Evolutionary conservation across 306 rosid genomes (phyloP).

Genomic region (Gastrolobium bilobum): DNA sequence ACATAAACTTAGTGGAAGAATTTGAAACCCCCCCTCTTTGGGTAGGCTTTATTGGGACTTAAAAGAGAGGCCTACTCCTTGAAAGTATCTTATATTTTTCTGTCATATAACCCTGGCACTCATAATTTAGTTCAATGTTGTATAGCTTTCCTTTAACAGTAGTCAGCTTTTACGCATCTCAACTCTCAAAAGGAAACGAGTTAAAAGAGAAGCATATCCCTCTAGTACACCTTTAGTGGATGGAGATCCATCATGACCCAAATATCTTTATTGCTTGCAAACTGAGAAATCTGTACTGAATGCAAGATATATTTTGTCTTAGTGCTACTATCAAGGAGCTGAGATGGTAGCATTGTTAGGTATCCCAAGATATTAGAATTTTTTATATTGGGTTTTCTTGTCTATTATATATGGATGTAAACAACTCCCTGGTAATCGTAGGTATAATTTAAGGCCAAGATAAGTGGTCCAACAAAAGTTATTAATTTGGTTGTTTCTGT

Average conservation of each 20-base stretch:
- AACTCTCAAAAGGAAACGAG: constrained; percentile 38
- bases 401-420: constrained; percentile 28
- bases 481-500: constrained; percentile 22
- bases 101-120: not conserved
- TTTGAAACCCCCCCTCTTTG: no score
- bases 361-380: not conserved
- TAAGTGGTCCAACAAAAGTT: constrained; percentile 58
- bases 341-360: constrained; percentile 41
- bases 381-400: constrained; percentile 9
- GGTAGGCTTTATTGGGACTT: no score
- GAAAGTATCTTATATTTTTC: not conserved
- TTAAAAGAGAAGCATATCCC: constrained; percentile 45
- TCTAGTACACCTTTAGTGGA: constrained; percentile 49
- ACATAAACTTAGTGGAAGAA: no score
- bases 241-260: constrained; percentile 35
- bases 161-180: constrained; percentile 61
- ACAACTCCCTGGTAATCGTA: constrained; percentile 30
- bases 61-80: not conserved
- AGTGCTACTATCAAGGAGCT: constrained; percentile 19
- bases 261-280: constrained; percentile 41
- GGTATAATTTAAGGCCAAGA: constrained; percentile 37
- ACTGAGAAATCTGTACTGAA: constrained; percentile 34
- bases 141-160: constrained; percentile 50
- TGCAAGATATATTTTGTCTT: constrained; percentile 32
- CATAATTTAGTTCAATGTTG: constrained; percentile 44